These are phyloP conservation scores for Aspergillus coremiiformis DNA, from an alignment of 495 filamentous ascomycete genomes.

Conservation along the genomic window DNA sequence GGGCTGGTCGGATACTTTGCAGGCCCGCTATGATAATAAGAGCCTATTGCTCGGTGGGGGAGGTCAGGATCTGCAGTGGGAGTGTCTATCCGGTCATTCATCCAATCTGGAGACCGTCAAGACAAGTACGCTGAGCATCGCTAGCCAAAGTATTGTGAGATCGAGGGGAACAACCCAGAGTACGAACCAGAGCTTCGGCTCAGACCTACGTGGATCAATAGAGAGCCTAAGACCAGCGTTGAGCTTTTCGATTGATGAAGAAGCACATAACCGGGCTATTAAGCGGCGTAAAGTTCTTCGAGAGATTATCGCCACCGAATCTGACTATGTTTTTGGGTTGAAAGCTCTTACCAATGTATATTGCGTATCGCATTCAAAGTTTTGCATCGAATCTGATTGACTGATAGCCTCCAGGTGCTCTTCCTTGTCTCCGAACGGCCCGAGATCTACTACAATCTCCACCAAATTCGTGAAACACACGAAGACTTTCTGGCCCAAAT, in stretches of 20 bases:
- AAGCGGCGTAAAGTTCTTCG: constrained; percentile 72
- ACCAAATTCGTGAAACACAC: constrained; percentile 37
- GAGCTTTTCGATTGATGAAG: constrained; percentile 55
- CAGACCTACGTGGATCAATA: constrained; percentile 52
- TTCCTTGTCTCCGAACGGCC: constrained; percentile 29
- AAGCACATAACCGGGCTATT: constrained; percentile 59
- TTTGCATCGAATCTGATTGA: neutral
- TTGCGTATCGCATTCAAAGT: neutral
- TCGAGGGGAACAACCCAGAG: constrained; percentile 50
- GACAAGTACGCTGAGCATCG: constrained; percentile 65
- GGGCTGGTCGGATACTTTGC: constrained; percentile 39
- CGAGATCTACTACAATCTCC: constrained; percentile 39
- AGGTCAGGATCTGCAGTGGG: constrained; percentile 33
- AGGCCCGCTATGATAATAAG: constrained; percentile 19
- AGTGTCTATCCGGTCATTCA: constrained; percentile 63
- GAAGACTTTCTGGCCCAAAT: constrained; percentile 34
- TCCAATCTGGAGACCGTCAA: constrained; percentile 69
- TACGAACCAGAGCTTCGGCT: constrained; percentile 47
- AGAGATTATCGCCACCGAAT: constrained; percentile 78
- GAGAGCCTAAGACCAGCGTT: constrained; percentile 55
- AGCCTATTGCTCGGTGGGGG: constrained; percentile 17
- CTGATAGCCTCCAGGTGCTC: constrained; percentile 21
- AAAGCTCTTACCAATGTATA: constrained; percentile 78
- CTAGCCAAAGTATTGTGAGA: constrained; percentile 57
- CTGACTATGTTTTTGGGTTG: constrained; percentile 80